Base-by-base conservation (phyloP, 768 basidiomycete species). In the Leucocoprinus leucothites region DNA sequence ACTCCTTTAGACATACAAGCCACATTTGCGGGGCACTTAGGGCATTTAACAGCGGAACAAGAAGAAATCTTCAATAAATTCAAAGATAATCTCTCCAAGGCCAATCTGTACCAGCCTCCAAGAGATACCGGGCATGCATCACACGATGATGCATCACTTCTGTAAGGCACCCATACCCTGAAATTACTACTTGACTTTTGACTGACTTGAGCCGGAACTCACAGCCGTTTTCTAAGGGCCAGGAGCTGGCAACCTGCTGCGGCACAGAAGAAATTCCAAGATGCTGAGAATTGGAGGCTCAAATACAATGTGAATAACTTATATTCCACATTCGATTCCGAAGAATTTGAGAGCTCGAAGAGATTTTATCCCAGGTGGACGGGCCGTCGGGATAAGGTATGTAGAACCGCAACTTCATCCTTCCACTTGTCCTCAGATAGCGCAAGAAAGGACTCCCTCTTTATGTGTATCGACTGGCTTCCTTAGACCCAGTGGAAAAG, bases 171-270 rank as follows among this genome's bases (percentile, higher is more conserved):
- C 16, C 9, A 38, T 11, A 5, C 31, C 31, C 11, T 31, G 6
- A 31, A 31, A 5, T 11, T 31, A 31, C 31, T 31, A 11, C 35
- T 25, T 13, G 31, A 22, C 5, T 35, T 47, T 42, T 19, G 53
- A 43, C 38, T 25, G 36, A 31, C 19, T 54, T 41, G 24, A 48
- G 57, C 55, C 3, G 42, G 19, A n/a, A 45, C 14, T 43, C 45
- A n/a, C 66, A 93, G 91, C 22, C 87, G 92, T 9, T 94, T 92
- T 65, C 80, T 94, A 2, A 81, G 90, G n/a, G 92, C 92, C 4
- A 76, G 92, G 56, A 75, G 75, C 54, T 93, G 84, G 65, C 79
- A 89, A 57, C 71, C 78, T 13, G 61, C 68, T 18, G 79, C 81
- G 56, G 90, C 91, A 0, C 74, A 82, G 67, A 80, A 82, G 57